phyloP scores from a whole-genome alignment of 2,329 filamentous ascomycete genomes.

The Aspergillus sp. region DNA sequence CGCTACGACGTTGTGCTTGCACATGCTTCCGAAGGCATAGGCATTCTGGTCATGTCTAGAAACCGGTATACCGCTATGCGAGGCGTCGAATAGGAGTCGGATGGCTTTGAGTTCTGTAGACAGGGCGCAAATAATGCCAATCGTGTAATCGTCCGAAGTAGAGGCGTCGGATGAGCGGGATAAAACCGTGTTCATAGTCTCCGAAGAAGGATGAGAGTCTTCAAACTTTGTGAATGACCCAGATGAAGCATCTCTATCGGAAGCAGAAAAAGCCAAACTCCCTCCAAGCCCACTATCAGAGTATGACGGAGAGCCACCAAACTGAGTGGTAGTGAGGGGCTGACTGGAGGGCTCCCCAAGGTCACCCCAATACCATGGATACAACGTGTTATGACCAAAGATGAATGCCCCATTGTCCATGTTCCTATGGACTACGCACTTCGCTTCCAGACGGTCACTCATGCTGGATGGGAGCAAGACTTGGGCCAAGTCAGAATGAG shows the following conservation, averaged over 20 bases:
- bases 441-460: no score
- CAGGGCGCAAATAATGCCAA: constrained; percentile 19
- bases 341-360: constrained; percentile 11
- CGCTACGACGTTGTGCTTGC: constrained; percentile 24
- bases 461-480: background rate
- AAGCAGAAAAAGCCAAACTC: background rate
- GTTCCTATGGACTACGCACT: background rate
- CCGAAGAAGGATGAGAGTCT: no score
- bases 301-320: background rate
- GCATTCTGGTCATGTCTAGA: constrained; percentile 20
- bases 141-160: no score
- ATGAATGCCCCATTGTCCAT: constrained; percentile 1
- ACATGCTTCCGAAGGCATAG: constrained; percentile 28
- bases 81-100: constrained; percentile 23
- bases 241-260: no score
- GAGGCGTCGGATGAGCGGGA: no score
- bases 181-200: no score
- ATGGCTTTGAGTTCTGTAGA: constrained; percentile 27
- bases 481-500: background rate
- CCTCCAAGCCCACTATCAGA: background rate
- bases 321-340: no score
- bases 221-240: no score
- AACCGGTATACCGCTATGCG: constrained; percentile 8
- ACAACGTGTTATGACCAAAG: constrained; percentile 17
- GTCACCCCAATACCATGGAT: constrained; percentile 20